Conservation (phyloP, 2,329 filamentous ascomycete genomes). For the Spiromastix sp. region DNA sequence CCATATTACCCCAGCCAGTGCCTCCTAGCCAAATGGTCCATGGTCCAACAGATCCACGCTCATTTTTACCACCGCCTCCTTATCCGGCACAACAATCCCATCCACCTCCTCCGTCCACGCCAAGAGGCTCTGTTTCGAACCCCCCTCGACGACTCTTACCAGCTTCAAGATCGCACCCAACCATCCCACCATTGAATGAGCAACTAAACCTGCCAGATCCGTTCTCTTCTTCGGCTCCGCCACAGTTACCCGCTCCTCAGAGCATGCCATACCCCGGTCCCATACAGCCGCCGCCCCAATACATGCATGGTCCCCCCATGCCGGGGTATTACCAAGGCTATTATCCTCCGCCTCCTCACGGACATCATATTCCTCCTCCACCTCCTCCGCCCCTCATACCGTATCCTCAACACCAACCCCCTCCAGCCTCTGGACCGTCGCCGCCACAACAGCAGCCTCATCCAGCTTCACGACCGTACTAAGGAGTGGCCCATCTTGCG, state of each 20-base stretch:
- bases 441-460: background rate
- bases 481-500: no score
- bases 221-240: constrained; percentile 23
- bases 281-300: constrained; percentile 18
- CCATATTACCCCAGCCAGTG: constrained; percentile 21
- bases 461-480: no score
- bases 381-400: constrained; percentile 5
- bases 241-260: constrained; percentile 31
- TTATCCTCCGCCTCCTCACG: constrained; percentile 14
- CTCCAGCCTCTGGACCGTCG: background rate
- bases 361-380: background rate
- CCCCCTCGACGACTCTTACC: constrained; percentile 26
- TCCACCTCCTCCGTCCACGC: background rate
- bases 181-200: constrained; percentile 20
- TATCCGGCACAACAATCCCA: constrained; percentile 13
- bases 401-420: background rate
- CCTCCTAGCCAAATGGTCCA: constrained; percentile 8
- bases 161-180: constrained; percentile 11
- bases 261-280: constrained; percentile 27
- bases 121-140: background rate
- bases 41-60: constrained; percentile 22
- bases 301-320: background rate
- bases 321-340: constrained; percentile 16
- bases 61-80: constrained; percentile 19
- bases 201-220: constrained; percentile 27